Conservation (phyloP, 179 eudicot species). For the Amaranthus tricolor region DNA sequence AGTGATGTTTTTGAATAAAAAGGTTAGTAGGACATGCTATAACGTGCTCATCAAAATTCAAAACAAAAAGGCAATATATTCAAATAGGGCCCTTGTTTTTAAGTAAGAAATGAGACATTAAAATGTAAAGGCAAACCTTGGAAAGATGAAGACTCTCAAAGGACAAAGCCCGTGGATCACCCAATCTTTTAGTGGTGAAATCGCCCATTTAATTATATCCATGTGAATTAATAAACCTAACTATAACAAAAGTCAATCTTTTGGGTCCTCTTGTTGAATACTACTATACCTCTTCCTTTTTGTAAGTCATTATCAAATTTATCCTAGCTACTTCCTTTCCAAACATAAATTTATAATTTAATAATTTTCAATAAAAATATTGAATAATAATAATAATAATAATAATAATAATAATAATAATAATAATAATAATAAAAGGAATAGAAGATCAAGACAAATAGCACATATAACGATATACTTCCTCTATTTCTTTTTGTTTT, state of each 20-base stretch:
- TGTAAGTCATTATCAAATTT: slow-evolving; percentile 3
- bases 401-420: no score
- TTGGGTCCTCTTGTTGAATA: slow-evolving; percentile 8
- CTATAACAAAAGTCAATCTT: slow-evolving; percentile 26
- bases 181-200: slow-evolving; percentile 17
- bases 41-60: slow-evolving; percentile 18
- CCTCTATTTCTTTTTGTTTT: no score
- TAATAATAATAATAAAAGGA: no score
- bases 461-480: no score
- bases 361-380: no score
- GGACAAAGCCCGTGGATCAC: slow-evolving; percentile 29
- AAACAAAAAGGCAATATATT: slow-evolving; percentile 29
- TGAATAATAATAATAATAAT: no score
- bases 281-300: neutral
- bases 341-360: no score
- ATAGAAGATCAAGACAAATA: no score
- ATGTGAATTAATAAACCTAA: slow-evolving; percentile 30
- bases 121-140: slow-evolving; percentile 28
- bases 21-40: neutral
- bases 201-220: slow-evolving; percentile 13
- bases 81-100: neutral
- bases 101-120: slow-evolving; percentile 3
- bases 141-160: slow-evolving; percentile 25
- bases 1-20: neutral
- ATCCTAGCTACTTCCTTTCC: no score